Evolutionary conservation across 805 yeast genomes (phyloP).

Genomic region (Kodamaea kaohsiungensis): DNA sequence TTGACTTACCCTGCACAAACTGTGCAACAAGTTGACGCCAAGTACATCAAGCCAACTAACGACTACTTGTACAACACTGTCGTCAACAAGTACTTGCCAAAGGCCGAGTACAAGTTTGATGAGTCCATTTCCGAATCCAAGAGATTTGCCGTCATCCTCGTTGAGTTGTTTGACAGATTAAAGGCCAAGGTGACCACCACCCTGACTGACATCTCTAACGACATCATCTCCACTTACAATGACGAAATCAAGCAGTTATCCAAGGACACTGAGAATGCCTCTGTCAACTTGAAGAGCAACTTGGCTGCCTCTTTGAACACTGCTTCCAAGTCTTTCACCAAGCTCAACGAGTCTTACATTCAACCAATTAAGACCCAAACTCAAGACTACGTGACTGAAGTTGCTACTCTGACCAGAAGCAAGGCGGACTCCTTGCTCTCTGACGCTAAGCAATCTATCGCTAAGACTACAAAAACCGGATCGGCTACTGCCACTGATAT

Average conservation of each 20-base stretch:
- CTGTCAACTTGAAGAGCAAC: constrained; percentile 15
- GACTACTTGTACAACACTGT: constrained; percentile 18
- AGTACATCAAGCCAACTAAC: constrained; percentile 25
- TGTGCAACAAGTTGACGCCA: constrained; percentile 8
- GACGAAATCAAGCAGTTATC: constrained; percentile 32
- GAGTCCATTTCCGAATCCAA: constrained; percentile 20
- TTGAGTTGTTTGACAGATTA: constrained; percentile 21
- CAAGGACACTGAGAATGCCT: constrained; percentile 17
- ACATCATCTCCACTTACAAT: constrained; percentile 35
- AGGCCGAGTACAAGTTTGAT: constrained; percentile 26
- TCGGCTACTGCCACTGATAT: constrained; percentile 8
- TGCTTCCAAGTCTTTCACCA: constrained; percentile 31
- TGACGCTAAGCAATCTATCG: constrained; percentile 19
- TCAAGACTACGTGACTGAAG: constrained; percentile 38
- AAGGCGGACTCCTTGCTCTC: constrained; percentile 33
- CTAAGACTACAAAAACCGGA: constrained; percentile 3
- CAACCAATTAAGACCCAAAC: constrained; percentile 43
- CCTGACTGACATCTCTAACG: constrained; percentile 28
- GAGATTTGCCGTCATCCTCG: constrained; percentile 22
- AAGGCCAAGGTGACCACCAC: constrained; percentile 28
- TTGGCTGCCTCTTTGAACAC: constrained; percentile 38
- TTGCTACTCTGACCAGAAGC: constrained; percentile 33
- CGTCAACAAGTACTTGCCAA: constrained; percentile 27
- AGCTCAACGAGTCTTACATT: constrained; percentile 36
- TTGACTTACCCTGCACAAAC: constrained; percentile 10